Evolutionary conservation across 2,329 filamentous ascomycete species (phyloP).

Genomic region (Clarireedia sp.): DNA sequence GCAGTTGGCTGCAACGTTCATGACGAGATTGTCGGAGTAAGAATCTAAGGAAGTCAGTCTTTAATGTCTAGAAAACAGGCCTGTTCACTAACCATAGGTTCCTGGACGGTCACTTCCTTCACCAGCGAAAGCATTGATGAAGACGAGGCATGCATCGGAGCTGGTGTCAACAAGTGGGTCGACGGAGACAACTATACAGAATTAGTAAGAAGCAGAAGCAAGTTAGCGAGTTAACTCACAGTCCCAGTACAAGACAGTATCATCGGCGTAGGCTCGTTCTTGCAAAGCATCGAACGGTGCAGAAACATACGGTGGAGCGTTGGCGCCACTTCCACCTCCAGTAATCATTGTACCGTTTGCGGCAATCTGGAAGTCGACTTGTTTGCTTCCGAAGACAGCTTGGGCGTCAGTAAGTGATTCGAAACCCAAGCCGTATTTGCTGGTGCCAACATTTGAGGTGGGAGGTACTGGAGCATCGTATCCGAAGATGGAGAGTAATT

Average conservation of each 20-base stretch:
- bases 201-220: not conserved
- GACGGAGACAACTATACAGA: not conserved
- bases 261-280: constrained; percentile 44
- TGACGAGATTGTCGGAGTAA: constrained; percentile 44
- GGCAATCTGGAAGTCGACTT: not conserved
- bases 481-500: constrained; percentile 49
- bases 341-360: not conserved
- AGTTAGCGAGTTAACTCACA: constrained; percentile 33
- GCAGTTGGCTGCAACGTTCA: constrained; percentile 44
- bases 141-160: constrained; percentile 59
- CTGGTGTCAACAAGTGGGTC: constrained; percentile 39
- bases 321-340: constrained; percentile 31
- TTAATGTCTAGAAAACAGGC: too few relatives aligned
- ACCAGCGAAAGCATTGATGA: constrained; percentile 61
- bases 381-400: not conserved
- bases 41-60: constrained; percentile 40
- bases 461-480: constrained; percentile 40
- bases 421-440: not conserved
- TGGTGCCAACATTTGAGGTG: not conserved
- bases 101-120: constrained; percentile 60
- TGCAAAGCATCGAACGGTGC: constrained; percentile 49
- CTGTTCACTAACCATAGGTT: constrained; percentile 33
- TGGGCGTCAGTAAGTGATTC: not conserved
- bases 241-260: constrained; percentile 52
- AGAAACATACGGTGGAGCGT: constrained; percentile 40